Base-by-base conservation (phyloP, 176 grass and related monocot genomes). In the Pharus latifolius region DNA sequence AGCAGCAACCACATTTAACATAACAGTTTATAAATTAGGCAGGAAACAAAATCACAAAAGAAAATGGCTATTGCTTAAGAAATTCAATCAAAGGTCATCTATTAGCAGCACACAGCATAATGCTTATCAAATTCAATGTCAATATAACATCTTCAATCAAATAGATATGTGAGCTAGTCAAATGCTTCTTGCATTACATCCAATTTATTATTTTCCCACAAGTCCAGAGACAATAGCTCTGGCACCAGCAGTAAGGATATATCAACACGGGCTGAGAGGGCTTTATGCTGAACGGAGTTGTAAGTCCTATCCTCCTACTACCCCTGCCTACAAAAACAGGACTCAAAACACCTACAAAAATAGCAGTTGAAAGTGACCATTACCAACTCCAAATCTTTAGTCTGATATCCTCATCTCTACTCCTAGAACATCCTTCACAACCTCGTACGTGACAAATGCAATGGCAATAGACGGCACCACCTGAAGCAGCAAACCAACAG, bases 331-430 rank as follows among this genome's bases (percentile, higher is more conserved):
- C 69, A 77, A 86, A 89, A 95, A 81, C 77, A 82, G 23, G 74
- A 63, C 69, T 77, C 55, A 66, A n/a, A 59, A 72, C 74, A 53
- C 75, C 76, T 71, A 89, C 70, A 86, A 89, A 74, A 86, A 94
- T 59, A 89, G 68, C 74, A 81, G 70, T 70, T 62, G 66, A 81
- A 83, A 52, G 75, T 37, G 25, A 14, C 61, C 58, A 41, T 52
- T 42, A 47, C 80, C 70, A 73, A 51, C 58, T 60, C 73, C 70
- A 38, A 7, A 28, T 72, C 65, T 85, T 99, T 76, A 99, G 69
- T 94, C 95, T 56, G 91, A 96, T 73, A 94, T 99, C 86, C 90
- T 89, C 95, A 94, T 82, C 82, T 99, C 95, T 78, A 95, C 90
- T 68, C 96, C 96, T 84, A 91, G 84, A 81, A 99, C 67, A 82